Evolutionary conservation across 2,329 filamentous ascomycete genomes (phyloP).

Genomic region (Cytospora schulzeri): DNA sequence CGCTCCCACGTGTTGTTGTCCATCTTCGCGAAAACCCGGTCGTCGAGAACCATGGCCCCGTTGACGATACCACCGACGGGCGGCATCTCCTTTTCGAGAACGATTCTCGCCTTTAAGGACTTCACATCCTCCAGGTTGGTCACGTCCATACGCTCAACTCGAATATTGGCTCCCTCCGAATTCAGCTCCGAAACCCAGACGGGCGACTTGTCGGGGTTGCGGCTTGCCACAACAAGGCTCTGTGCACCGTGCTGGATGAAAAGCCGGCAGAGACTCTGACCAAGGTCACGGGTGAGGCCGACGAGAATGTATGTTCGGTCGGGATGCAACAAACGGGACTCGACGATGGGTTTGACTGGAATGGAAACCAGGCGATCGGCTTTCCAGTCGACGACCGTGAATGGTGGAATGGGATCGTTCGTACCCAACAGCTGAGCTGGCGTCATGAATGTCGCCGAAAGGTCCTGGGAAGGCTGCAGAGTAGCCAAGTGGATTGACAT

Average conservation of each 20-base stretch:
- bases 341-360: constrained; percentile 32
- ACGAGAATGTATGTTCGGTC: constrained; percentile 44
- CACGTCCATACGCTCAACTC: constrained; percentile 35
- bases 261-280: constrained; percentile 46
- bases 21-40: constrained; percentile 46
- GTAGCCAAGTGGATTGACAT: background rate
- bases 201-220: constrained; percentile 36
- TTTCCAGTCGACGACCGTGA: constrained; percentile 45
- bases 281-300: constrained; percentile 47
- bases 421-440: constrained; percentile 30
- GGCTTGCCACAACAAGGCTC: constrained; percentile 44
- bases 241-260: constrained; percentile 42
- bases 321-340: constrained; percentile 34
- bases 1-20: constrained; percentile 40
- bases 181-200: constrained; percentile 40
- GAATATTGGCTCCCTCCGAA: constrained; percentile 31
- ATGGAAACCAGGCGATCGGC: constrained; percentile 35
- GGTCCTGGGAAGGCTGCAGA: background rate
- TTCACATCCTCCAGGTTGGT: constrained; percentile 35
- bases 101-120: constrained; percentile 33
- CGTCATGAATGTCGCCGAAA: constrained; percentile 16
- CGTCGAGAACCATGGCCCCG: constrained; percentile 49
- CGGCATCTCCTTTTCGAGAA: constrained; percentile 29
- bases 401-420: constrained; percentile 25
- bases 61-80: constrained; percentile 45